Percentiles rank a stretch among this genome's conserved stretches.
These are phyloP conservation scores for Heritiera littoralis DNA, from an alignment of 345 rosid genomes.

Conservation along the genomic window DNA sequence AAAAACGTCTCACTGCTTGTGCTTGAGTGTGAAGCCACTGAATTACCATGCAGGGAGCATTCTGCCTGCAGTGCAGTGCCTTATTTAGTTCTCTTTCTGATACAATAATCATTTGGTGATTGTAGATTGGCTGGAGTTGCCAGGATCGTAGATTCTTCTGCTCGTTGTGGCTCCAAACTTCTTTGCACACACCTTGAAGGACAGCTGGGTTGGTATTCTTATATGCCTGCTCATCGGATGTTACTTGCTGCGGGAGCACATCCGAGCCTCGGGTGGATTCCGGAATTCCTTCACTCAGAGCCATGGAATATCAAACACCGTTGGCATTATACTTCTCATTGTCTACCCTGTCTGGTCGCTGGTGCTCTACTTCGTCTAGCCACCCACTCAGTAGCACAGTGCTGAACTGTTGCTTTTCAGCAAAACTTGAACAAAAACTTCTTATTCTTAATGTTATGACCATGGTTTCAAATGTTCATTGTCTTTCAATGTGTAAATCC, in stretches of 20 bases:
- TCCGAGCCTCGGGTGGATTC: constrained; percentile 92
- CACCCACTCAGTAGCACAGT: neutral
- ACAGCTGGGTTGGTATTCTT: constrained; percentile 42
- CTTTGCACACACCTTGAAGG: neutral
- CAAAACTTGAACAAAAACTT: neutral
- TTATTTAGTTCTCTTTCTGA: constrained; percentile 65
- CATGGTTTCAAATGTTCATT: neutral
- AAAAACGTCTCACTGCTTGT: neutral
- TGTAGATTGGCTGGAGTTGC: constrained; percentile 17
- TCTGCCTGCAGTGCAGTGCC: constrained; percentile 42
- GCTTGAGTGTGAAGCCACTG: neutral
- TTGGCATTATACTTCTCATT: constrained; percentile 76
- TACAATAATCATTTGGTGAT: constrained; percentile 7
- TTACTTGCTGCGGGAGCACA: constrained; percentile 86
- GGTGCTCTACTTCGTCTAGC: constrained; percentile 52
- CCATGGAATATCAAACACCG: constrained; percentile 76
- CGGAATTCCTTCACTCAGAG: constrained; percentile 67
- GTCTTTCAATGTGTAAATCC: neutral
- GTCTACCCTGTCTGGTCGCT: constrained; percentile 84
- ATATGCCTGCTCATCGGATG: constrained; percentile 80
- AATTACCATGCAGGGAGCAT: no score
- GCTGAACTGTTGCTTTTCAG: neutral
- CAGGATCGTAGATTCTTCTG: constrained; percentile 10
- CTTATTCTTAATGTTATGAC: neutral
- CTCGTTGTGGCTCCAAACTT: constrained; percentile 19